Percentiles rank a stretch among this genome's conserved stretches.
phyloP scores from a whole-genome alignment of 139 green algal genomes.

The Asterochloris erici region DNA sequence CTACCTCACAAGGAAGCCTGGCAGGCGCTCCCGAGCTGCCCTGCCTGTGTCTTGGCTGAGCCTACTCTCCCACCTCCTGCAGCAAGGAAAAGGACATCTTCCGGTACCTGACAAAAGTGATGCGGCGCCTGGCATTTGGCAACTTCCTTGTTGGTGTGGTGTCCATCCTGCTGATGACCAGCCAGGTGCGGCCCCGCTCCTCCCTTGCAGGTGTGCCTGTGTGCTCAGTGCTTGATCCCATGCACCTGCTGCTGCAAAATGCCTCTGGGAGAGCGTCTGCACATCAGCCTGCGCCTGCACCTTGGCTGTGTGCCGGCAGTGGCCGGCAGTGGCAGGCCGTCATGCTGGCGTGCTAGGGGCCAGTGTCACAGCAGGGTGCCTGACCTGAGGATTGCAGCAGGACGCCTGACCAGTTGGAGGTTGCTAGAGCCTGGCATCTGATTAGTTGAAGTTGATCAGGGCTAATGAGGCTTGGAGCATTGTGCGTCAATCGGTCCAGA shows the following conservation, averaged over 20 bases:
- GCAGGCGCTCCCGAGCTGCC: no score
- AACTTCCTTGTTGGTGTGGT: conserved; percentile 5
- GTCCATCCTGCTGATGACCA: background rate
- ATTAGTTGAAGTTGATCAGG: background rate
- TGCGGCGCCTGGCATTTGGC: conserved; percentile 11
- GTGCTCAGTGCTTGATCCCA: background rate
- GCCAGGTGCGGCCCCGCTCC: background rate
- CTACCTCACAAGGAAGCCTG: no score
- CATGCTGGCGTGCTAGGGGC: no score
- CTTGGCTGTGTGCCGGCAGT: background rate
- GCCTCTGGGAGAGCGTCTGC: background rate
- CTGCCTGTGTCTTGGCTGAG: no score
- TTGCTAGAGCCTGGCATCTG: background rate
- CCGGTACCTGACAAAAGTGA: conserved; percentile 9
- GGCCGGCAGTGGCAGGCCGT: background rate
- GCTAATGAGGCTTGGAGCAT: background rate
- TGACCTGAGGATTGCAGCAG: background rate
- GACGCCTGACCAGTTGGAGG: background rate
- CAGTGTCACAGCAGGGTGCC: background rate
- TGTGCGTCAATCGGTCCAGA: background rate
- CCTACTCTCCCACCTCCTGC: no score
- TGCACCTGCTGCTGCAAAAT: background rate
- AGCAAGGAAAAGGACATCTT: conserved; percentile 4
- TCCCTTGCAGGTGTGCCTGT: background rate
- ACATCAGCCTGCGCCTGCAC: background rate